phyloP scores from a whole-genome alignment of 345 rosid species.

The Eucalyptus regnans region DNA sequence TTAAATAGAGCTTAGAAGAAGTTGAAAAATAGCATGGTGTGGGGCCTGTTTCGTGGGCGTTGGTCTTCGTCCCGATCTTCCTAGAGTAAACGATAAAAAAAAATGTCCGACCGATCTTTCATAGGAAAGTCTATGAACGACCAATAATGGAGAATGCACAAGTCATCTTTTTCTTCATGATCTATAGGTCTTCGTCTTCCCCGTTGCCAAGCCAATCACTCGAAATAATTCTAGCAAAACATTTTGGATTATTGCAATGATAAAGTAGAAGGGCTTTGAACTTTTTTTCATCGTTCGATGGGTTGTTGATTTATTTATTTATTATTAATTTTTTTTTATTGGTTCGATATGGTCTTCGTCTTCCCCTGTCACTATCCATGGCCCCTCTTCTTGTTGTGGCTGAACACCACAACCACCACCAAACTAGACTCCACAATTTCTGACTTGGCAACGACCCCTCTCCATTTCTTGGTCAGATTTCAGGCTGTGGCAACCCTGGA shows the following conservation, averaged over 20 bases:
- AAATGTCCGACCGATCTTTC: neutral
- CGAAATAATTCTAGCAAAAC: neutral
- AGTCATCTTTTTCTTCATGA: neutral
- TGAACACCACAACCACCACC: too few species aligned
- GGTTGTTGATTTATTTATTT: neutral
- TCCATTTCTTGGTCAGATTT: too few species aligned
- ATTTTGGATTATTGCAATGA: neutral
- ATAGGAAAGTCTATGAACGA: neutral
- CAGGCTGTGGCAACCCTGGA: too few species aligned
- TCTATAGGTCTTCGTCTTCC: neutral
- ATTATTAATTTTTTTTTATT: too few species aligned
- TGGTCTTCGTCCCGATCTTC: neutral
- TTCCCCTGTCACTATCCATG: neutral
- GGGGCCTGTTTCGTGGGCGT: neutral
- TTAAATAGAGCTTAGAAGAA: neutral
- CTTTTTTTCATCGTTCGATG: neutral
- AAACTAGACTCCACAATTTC: too few species aligned
- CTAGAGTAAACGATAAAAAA: neutral
- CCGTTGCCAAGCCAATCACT: neutral
- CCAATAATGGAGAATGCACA: neutral
- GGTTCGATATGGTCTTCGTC: neutral
- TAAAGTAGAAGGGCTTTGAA: neutral
- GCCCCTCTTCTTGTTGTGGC: too few species aligned
- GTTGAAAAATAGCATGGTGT: neutral
- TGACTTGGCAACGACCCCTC: too few species aligned